Base-by-base conservation (phyloP, 257 asterid species). In the Henckelia pumila region DNA sequence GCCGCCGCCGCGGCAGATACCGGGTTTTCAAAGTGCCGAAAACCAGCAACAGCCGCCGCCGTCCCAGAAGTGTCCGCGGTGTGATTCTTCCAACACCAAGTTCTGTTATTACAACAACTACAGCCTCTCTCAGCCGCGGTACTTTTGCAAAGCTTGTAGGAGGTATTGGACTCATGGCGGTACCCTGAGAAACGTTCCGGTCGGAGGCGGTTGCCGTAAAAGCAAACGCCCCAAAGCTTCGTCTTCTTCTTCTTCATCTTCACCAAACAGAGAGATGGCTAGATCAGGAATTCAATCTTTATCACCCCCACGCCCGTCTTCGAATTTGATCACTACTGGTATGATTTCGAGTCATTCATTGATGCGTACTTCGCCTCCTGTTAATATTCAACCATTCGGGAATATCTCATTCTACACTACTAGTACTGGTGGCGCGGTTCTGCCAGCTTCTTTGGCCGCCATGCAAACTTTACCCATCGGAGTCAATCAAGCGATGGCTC, bases 101-200 rank as follows among this genome's bases (percentile, higher is more conserved):
- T 83, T 83, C n/a, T 83, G 86, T 53, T 80, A 83, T 49, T 80
- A 83, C 81, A 83, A 83, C 78, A 83, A 83, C 25, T 80, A 83
- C 82, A 83, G 86, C 72, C 76, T 78, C 23, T 55, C 88, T 4
- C 88, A 83, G 82, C 88, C 88, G 66, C 75, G 88, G 35, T 81
- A 83, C 82, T 80, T 80, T 22, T 83, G 88, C 75, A 83, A 78
- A 75, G 74, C 79, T 3, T 80, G 86, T 74, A 23, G 81, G 33
- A 59, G 88, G 69, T 83, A 78, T 64, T 83, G 88, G 88, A 83
- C 86, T 2, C 83, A 77, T 7, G 88, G 88, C 16, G 88, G 88
- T 64, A 78, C 86, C 81, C 82, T 83, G 47, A 66, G 88, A 10
- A 80, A 83, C 74, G 86, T 80, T 64, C 88, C 88, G 7, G 73